Conservation (phyloP, 1,284 basidiomycete genomes). For the Calocybe gambosa region DNA sequence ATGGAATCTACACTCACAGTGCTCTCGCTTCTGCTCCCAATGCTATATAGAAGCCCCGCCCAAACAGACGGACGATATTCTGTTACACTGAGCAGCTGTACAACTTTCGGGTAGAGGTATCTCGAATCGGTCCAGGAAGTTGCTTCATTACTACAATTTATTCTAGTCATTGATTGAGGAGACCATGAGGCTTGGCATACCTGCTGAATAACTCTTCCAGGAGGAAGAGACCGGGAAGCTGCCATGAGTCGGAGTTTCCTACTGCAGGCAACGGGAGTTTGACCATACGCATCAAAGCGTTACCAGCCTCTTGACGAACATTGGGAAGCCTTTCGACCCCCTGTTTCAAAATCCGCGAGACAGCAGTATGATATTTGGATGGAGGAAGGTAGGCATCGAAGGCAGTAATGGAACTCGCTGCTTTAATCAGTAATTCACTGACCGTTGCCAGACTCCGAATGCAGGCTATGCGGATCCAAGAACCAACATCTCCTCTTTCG, state of each 20-base stretch:
- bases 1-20: conserved; percentile 46
- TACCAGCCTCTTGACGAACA: conserved; percentile 76
- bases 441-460: conserved; percentile 55
- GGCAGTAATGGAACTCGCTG: conserved; percentile 33
- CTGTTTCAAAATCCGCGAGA: conserved; percentile 79
- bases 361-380: conserved; percentile 46
- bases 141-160: conserved; percentile 28
- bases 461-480: conserved; percentile 86
- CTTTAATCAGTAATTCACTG: conserved; percentile 40
- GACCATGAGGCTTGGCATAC: conserved; percentile 31
- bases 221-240: conserved; percentile 37
- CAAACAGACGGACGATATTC: conserved; percentile 62
- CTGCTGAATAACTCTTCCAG: conserved; percentile 50
- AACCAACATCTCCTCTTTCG: conserved; percentile 95
- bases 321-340: conserved; percentile 89
- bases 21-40: conserved; percentile 77
- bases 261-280: conserved; percentile 37
- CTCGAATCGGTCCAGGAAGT: conserved; percentile 61
- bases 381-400: conserved; percentile 56
- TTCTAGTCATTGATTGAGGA: conserved; percentile 5
- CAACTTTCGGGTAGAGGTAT: conserved; percentile 67
- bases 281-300: conserved; percentile 50
- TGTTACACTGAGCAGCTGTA: conserved; percentile 59
- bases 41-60: conserved; percentile 68
- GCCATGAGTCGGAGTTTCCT: conserved; percentile 39